These are phyloP conservation scores for Rhododendron simsii DNA, from an alignment of 148 eudicot genomes.

Conservation along the genomic window DNA sequence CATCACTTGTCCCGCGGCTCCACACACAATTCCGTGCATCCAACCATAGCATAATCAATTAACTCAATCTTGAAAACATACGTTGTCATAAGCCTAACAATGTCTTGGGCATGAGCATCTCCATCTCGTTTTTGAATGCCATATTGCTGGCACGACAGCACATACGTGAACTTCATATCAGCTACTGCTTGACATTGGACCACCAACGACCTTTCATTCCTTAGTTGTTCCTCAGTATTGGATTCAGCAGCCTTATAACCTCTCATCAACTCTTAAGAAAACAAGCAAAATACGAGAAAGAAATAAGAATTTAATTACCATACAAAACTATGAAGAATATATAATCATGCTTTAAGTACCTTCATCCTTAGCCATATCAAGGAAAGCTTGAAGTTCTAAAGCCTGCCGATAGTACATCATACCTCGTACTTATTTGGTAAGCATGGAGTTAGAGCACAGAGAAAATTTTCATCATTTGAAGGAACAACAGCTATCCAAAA, in stretches of 20 bases:
- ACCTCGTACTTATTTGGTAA: constrained; percentile 49
- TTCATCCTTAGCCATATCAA: constrained; percentile 67
- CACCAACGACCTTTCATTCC: constrained; percentile 41
- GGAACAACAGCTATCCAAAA: neutral
- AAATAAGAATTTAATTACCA: neutral
- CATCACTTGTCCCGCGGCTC: neutral
- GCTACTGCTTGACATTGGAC: constrained; percentile 64
- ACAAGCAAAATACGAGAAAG: neutral
- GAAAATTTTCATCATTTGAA: neutral
- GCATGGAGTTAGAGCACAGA: constrained; percentile 5
- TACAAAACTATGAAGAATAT: neutral
- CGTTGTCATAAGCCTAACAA: constrained; percentile 66
- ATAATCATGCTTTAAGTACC: constrained; percentile 23
- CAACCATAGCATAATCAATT: neutral
- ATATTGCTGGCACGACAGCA: constrained; percentile 65
- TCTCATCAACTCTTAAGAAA: constrained; percentile 50
- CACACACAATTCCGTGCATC: neutral
- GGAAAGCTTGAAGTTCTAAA: constrained; percentile 71
- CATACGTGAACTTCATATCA: constrained; percentile 69
- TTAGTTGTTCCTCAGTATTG: constrained; percentile 39
- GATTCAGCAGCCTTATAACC: constrained; percentile 60
- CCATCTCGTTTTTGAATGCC: constrained; percentile 59
- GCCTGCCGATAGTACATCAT: constrained; percentile 79
- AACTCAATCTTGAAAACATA: constrained; percentile 17
- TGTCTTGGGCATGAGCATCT: constrained; percentile 56